These are phyloP conservation scores for Aplosporella prunicola DNA, from an alignment of 2,329 filamentous ascomycete species.

Conservation along the genomic window DNA sequence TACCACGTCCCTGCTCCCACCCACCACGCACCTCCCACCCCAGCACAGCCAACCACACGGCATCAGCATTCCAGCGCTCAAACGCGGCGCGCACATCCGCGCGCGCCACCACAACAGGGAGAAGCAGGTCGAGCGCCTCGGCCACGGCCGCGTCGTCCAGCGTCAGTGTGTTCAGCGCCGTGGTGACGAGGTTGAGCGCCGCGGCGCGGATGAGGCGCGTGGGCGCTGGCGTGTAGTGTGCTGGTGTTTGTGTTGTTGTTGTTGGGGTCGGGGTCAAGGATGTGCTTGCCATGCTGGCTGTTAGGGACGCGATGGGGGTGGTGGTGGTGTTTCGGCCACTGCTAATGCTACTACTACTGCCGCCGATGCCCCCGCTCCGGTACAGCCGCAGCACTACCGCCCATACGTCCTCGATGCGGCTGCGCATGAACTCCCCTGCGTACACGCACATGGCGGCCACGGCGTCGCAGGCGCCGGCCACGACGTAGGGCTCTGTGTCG, in stretches of 20 bases:
- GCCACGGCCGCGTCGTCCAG: slow-evolving; percentile 60
- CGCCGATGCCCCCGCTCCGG: slow-evolving; percentile 5
- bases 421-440: slow-evolving; percentile 72
- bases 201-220: slow-evolving; percentile 56
- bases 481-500: slow-evolving; percentile 59
- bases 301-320: too few species aligned
- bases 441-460: slow-evolving; percentile 58
- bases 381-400: slow-evolving; percentile 35
- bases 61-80: slow-evolving; percentile 59
- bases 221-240: slow-evolving; percentile 45
- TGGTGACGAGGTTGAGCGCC: slow-evolving; percentile 48
- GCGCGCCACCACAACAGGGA: slow-evolving; percentile 26
- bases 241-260: slow-evolving; percentile 6
- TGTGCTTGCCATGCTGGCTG: background rate
- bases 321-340: too few species aligned
- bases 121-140: slow-evolving; percentile 55
- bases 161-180: slow-evolving; percentile 52
- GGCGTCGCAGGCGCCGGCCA: slow-evolving; percentile 59
- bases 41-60: slow-evolving; percentile 54
- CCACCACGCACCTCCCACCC: background rate
- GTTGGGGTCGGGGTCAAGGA: background rate
- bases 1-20: too few species aligned
- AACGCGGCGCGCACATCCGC: slow-evolving; percentile 47
- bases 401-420: slow-evolving; percentile 68
- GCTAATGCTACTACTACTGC: background rate